phyloP scores from a whole-genome alignment of 768 basidiomycete species.

The Calocera cornea region DNA sequence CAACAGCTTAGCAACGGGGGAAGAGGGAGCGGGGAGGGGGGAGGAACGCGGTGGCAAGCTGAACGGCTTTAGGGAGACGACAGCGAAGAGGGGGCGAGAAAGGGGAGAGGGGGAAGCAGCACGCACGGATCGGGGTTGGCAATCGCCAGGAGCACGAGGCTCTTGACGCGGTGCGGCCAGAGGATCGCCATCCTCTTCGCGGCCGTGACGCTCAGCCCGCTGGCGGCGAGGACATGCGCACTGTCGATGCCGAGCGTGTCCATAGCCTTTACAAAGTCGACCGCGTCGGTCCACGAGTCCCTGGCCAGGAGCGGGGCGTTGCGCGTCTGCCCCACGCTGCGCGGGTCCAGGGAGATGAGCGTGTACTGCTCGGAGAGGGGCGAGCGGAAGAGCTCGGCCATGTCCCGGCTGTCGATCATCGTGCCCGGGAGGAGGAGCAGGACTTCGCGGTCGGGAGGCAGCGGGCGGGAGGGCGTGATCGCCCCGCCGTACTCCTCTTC shows the following conservation, averaged over 20 bases:
- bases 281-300: not conserved
- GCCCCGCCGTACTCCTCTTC: not conserved
- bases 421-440: not conserved
- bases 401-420: not conserved
- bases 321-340: constrained; percentile 13
- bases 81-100: too few species aligned
- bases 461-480: not conserved
- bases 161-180: not conserved
- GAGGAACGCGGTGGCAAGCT: too few species aligned
- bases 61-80: too few species aligned
- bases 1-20: too few species aligned
- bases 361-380: constrained; percentile 8
- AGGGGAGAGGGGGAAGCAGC: too few species aligned
- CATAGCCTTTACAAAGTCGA: not conserved
- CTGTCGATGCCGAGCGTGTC: not conserved
- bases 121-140: not conserved
- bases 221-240: not conserved
- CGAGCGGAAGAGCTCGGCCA: not conserved
- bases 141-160: not conserved
- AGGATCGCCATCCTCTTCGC: not conserved
- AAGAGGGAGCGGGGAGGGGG: too few species aligned
- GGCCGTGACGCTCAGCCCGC: not conserved
- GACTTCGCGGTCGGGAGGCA: not conserved
- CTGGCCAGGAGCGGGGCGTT: not conserved
- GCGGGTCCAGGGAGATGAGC: constrained; percentile 13